phyloP scores from a whole-genome alignment of 164 flowering plant species.

The Stephania japonica region DNA sequence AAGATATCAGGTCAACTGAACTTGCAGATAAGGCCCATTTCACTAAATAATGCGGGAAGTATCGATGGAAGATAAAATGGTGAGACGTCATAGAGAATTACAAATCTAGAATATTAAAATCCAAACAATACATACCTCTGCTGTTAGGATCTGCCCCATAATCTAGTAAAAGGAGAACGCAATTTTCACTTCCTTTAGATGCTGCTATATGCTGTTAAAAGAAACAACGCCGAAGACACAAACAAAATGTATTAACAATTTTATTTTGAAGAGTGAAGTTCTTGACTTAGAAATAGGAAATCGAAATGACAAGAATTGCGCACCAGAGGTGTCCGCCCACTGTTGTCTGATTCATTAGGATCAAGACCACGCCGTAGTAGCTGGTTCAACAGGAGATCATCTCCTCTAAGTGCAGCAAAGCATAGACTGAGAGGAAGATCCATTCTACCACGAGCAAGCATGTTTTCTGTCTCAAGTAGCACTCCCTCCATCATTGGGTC shows the following conservation, averaged over 20 bases:
- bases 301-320: slow-evolving; percentile 9
- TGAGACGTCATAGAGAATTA: background rate
- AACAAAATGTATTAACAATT: slow-evolving; percentile 2
- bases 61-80: background rate
- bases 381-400: slow-evolving; percentile 59
- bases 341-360: slow-evolving; percentile 80
- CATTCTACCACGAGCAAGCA: slow-evolving; percentile 85
- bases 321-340: slow-evolving; percentile 78
- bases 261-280: background rate
- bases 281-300: background rate
- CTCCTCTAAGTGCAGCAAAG: slow-evolving; percentile 77
- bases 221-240: background rate
- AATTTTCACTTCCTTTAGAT: slow-evolving; percentile 63
- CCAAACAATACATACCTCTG: slow-evolving; percentile 47
- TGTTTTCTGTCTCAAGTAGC: slow-evolving; percentile 68
- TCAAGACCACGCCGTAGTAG: slow-evolving; percentile 70
- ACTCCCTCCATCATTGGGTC: slow-evolving; percentile 79
- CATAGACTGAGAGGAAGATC: slow-evolving; percentile 85
- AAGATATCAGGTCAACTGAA: background rate
- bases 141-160: slow-evolving; percentile 76
- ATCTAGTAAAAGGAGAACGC: slow-evolving; percentile 71
- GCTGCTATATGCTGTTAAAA: slow-evolving; percentile 75
- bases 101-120: background rate
- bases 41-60: background rate
- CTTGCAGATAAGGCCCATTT: background rate